These are phyloP conservation scores for Ormosia semicastrata DNA, from an alignment of 306 rosid genomes.

Conservation along the genomic window DNA sequence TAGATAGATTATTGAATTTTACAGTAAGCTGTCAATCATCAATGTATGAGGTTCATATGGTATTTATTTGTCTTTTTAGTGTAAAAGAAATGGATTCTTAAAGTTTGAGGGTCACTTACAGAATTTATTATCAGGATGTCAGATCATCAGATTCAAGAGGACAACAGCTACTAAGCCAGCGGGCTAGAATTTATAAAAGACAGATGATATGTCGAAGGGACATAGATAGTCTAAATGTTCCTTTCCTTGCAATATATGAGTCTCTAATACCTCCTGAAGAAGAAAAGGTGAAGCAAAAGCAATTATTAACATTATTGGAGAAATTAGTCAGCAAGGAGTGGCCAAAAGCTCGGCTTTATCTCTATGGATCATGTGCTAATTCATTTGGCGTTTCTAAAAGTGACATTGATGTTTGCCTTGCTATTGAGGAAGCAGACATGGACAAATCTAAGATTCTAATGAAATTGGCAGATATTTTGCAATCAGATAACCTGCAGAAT, in stretches of 20 bases:
- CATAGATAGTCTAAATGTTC: slow-evolving; percentile 58
- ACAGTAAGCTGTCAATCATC: neutral
- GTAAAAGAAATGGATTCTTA: slow-evolving; percentile 9
- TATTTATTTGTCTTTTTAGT: slow-evolving; percentile 1
- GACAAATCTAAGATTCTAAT: slow-evolving; percentile 78
- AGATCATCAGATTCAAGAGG: slow-evolving; percentile 81
- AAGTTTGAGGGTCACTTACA: slow-evolving; percentile 27
- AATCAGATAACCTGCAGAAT: slow-evolving; percentile 79
- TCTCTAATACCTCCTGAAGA: slow-evolving; percentile 83
- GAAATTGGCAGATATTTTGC: slow-evolving; percentile 81
- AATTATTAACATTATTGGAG: slow-evolving; percentile 64
- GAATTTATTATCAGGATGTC: slow-evolving; percentile 60
- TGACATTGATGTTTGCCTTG: slow-evolving; percentile 94
- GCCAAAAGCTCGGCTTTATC: slow-evolving; percentile 76
- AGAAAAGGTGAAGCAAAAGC: slow-evolving; percentile 83
- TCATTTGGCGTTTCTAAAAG: slow-evolving; percentile 93
- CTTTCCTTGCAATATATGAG: slow-evolving; percentile 64
- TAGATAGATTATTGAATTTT: neutral
- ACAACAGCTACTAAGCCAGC: slow-evolving; percentile 56
- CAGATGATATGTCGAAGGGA: slow-evolving; percentile 67
- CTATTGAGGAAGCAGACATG: slow-evolving; percentile 58
- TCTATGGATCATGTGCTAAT: slow-evolving; percentile 96
- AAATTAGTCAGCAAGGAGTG: slow-evolving; percentile 68
- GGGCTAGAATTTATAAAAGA: slow-evolving; percentile 59
- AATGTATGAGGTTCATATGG: neutral